These are phyloP conservation scores for Shiraia bambusicola DNA, from an alignment of 2,329 filamentous ascomycete species.

Conservation along the genomic window DNA sequence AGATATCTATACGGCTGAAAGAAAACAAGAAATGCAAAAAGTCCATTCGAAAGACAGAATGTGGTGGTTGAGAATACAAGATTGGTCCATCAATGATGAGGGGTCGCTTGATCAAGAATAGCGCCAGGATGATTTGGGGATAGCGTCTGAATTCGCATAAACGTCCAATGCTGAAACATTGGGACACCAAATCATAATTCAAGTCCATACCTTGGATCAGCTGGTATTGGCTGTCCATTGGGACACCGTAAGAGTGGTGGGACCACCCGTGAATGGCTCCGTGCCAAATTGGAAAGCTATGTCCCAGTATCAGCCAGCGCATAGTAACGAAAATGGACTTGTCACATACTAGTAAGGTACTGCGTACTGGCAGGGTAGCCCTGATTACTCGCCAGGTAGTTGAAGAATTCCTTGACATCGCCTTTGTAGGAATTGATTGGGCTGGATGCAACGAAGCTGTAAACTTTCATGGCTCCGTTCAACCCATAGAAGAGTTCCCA, in stretches of 20 bases:
- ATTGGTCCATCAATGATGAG: constrained; percentile 5
- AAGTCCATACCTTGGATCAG: background rate
- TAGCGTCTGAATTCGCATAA: background rate
- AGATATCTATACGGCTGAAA: background rate
- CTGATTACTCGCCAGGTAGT: background rate
- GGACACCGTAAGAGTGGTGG: background rate
- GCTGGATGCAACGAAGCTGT: constrained; percentile 54
- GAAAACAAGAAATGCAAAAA: background rate
- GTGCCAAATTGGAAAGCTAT: background rate
- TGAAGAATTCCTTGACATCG: background rate
- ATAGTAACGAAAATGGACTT: background rate
- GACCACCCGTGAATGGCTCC: background rate
- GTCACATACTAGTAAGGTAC: background rate
- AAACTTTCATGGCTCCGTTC: constrained; percentile 60
- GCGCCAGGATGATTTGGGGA: constrained; percentile 12
- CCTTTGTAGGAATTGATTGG: constrained; percentile 24
- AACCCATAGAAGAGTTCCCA: constrained; percentile 60
- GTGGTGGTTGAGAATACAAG: background rate
- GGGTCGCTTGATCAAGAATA: constrained; percentile 1
- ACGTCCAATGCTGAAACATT: background rate
- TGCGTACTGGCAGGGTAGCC: background rate
- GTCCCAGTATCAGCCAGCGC: background rate
- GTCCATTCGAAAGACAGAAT: background rate
- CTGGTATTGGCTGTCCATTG: constrained; percentile 15
- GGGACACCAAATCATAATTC: too few relatives aligned